Evolutionary conservation across 2,329 filamentous ascomycete genomes (phyloP).

Genomic region (Diaporthe caulivora): DNA sequence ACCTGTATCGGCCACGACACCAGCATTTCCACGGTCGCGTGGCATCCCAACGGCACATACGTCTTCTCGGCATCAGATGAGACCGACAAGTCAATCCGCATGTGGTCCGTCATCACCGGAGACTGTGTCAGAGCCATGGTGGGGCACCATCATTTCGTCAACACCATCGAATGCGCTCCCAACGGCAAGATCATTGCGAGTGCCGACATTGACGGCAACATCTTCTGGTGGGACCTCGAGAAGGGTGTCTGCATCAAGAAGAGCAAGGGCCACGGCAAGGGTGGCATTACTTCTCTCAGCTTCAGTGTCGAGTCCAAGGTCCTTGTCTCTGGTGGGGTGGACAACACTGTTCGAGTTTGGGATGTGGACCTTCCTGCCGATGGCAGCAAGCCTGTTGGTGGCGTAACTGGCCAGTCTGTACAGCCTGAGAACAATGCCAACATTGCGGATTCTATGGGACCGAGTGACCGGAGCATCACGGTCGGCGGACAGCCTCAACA

Average conservation of each 20-base stretch:
- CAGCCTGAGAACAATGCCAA: slow-evolving; percentile 48
- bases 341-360: slow-evolving; percentile 95
- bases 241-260: slow-evolving; percentile 89
- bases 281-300: slow-evolving; percentile 91
- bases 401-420: slow-evolving; percentile 40
- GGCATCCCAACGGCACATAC: slow-evolving; percentile 95
- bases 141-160: slow-evolving; percentile 90
- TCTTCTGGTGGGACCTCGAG: slow-evolving; percentile 94
- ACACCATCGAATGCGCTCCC: slow-evolving; percentile 84
- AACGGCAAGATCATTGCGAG: slow-evolving; percentile 93
- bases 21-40: slow-evolving; percentile 89
- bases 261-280: slow-evolving; percentile 92
- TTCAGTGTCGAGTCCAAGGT: slow-evolving; percentile 95
- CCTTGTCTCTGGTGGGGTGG: slow-evolving; percentile 89
- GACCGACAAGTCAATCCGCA: slow-evolving; percentile 88
- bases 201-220: slow-evolving; percentile 88
- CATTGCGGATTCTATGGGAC: slow-evolving; percentile 51
- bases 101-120: slow-evolving; percentile 95
- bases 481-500: slow-evolving; percentile 53
- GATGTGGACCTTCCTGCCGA: slow-evolving; percentile 83
- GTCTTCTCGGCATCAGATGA: slow-evolving; percentile 92
- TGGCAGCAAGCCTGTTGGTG: slow-evolving; percentile 60
- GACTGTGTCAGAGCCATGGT: slow-evolving; percentile 91
- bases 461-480: slow-evolving; percentile 52
- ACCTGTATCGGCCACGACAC: slow-evolving; percentile 94